Base-by-base conservation (phyloP, 148 eudicot genomes). In the Rhododendron kiyosumense region DNA sequence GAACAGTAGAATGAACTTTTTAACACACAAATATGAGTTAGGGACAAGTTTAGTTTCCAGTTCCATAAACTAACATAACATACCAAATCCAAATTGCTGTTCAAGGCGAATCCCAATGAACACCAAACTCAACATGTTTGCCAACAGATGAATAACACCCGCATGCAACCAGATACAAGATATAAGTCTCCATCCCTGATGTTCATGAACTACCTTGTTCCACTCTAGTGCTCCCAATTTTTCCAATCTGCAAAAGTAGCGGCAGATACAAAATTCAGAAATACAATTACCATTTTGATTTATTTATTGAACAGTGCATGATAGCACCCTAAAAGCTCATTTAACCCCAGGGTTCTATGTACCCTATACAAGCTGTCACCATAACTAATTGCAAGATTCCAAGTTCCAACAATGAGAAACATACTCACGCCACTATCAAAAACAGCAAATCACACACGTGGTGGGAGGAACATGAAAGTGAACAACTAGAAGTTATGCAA, bases 31-130 rank as follows among this genome's bases (percentile, higher is more conserved):
- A 84, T 76, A 20, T 52, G 86, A 34, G 26, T 59, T 32, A 49
- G 20, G 48, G 34, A 34, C 67, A 51, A 51, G 20, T 34, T 17
- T 51, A 59, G n/a, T 7, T n/a, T 20, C 36, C 41, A 24, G 69
- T 22, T 32, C 17, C 78, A 61, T 22, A 73, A 77, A 76, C 41
- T 14, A 36, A 61, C 12, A 11, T 4, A 71, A 84, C 89, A 82
- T 95, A 96, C 99, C 89, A 75, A 96, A 96, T 59, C 99, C 99
- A 87, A 96, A 96, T 86, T 96, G 97, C 51, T 96, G 99, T 85
- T 96, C 99, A 59, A 96, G 95, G 83, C 98, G 99, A 85, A 96
- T 96, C 69, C 99, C 99, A 69, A 96, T 94, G 76, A 96, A 90
- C 59, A 96, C 93, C 86, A 96, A 92, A 86, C 97, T 95, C 85